Conservation (phyloP, 768 basidiomycete genomes). For the Trametes coccinea region DNA sequence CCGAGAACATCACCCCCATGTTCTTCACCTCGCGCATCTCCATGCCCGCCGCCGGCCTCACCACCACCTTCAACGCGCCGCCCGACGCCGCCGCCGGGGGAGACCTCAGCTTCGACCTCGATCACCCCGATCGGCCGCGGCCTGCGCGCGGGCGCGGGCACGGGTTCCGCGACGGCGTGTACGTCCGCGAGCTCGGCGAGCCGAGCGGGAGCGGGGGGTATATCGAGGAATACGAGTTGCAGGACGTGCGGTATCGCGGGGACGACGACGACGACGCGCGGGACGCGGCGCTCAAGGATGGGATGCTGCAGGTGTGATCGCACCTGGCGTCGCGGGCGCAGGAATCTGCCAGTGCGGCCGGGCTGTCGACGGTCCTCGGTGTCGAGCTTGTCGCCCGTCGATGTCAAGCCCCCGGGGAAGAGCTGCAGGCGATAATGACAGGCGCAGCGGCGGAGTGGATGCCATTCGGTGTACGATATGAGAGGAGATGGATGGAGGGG, state of each 20-base stretch:
- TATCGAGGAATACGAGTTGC: conserved; percentile 18
- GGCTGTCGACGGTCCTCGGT: background rate
- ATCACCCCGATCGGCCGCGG: background rate
- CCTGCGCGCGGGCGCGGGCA: background rate
- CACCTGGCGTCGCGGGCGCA: background rate
- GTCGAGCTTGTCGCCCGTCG: background rate
- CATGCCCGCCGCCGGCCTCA: conserved; percentile 6
- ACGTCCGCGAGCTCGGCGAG: conserved; percentile 3
- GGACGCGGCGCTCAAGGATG: background rate
- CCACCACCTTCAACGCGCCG: background rate
- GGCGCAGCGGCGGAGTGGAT: too few relatives aligned
- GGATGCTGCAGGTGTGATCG: background rate
- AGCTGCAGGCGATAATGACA: too few relatives aligned
- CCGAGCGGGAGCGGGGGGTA: background rate
- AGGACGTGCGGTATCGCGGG: background rate
- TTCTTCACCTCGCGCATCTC: conserved; percentile 27
- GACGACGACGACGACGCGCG: background rate
- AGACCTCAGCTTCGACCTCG: background rate
- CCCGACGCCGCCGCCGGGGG: background rate
- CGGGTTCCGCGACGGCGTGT: conserved; percentile 7
- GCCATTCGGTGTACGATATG: too few relatives aligned
- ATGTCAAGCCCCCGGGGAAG: too few relatives aligned
- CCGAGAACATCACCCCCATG: conserved; percentile 21
- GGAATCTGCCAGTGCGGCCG: background rate
- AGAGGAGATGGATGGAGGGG: background rate